Evolutionary conservation across 495 filamentous ascomycete species (phyloP).

Genomic region (Xylaria nigripes): DNA sequence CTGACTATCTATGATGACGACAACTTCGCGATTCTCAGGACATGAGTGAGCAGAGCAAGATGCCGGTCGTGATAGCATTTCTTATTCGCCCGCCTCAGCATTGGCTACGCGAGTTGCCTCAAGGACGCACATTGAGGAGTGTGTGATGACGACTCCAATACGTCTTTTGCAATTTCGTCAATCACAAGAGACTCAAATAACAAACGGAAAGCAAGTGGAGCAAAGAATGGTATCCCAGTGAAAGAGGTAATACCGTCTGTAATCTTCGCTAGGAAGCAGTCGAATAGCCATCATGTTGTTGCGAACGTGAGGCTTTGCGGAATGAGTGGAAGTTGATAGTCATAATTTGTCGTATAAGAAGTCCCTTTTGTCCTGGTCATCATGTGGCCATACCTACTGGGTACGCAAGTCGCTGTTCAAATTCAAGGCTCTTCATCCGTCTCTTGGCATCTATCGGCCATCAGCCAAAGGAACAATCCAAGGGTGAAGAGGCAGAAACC

Average conservation of each 20-base stretch:
- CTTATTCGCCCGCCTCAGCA: slow-evolving; percentile 5
- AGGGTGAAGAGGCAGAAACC: too few relatives aligned
- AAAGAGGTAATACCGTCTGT: slow-evolving; percentile 1
- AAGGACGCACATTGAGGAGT: neutral
- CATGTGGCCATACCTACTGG: neutral
- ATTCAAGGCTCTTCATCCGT: neutral
- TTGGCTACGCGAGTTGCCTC: slow-evolving; percentile 1
- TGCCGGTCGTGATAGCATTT: slow-evolving; percentile 4
- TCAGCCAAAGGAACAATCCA: neutral
- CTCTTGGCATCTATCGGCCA: neutral
- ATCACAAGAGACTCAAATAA: neutral
- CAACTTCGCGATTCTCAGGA: neutral
- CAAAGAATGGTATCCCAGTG: slow-evolving; percentile 1
- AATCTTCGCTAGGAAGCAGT: neutral
- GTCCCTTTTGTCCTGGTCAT: neutral
- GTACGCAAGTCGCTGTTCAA: neutral
- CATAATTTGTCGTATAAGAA: slow-evolving; percentile 3
- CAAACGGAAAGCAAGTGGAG: slow-evolving; percentile 8
- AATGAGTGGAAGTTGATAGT: neutral
- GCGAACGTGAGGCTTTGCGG: slow-evolving; percentile 4
- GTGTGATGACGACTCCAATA: slow-evolving; percentile 1
- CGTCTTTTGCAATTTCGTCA: neutral
- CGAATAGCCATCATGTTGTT: neutral
- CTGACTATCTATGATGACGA: neutral
- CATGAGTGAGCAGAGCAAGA: neutral